Conservation (phyloP, 768 basidiomycete species). For the Boletus tomentosulus region DNA sequence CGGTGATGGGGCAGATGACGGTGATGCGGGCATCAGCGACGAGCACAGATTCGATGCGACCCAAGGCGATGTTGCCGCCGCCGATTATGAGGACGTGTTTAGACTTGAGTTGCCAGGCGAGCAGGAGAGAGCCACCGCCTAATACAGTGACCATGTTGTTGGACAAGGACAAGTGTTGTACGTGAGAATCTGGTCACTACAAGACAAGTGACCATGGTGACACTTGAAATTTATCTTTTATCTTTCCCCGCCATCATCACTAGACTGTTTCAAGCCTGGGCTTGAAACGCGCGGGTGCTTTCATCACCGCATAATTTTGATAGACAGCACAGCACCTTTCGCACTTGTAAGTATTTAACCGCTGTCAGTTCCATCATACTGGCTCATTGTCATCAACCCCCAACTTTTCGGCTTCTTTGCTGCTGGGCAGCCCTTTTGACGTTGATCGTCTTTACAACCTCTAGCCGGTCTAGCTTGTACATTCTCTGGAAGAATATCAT, state of each 20-base stretch:
- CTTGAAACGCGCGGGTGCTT: too few species aligned
- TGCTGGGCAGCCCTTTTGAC: slow-evolving; percentile 50
- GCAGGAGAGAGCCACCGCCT: slow-evolving; percentile 72
- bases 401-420: too few species aligned
- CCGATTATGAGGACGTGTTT: slow-evolving; percentile 89
- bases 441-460: slow-evolving; percentile 63
- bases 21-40: slow-evolving; percentile 74
- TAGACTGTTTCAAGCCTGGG: not conserved
- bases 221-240: not conserved
- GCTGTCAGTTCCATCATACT: not conserved
- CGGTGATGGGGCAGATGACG: slow-evolving; percentile 65
- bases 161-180: not conserved
- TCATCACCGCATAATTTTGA: not conserved
- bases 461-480: slow-evolving; percentile 39
- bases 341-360: slow-evolving; percentile 8
- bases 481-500: slow-evolving; percentile 51
- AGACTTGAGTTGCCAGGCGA: slow-evolving; percentile 89
- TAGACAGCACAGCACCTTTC: not conserved
- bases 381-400: not conserved
- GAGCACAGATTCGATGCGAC: slow-evolving; percentile 83
- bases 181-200: not conserved
- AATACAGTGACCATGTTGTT: slow-evolving; percentile 7
- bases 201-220: slow-evolving; percentile 21
- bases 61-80: slow-evolving; percentile 88
- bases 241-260: not conserved